phyloP scores from a whole-genome alignment of 2,329 filamentous ascomycete species.

The Pleurostoma richardsiae region DNA sequence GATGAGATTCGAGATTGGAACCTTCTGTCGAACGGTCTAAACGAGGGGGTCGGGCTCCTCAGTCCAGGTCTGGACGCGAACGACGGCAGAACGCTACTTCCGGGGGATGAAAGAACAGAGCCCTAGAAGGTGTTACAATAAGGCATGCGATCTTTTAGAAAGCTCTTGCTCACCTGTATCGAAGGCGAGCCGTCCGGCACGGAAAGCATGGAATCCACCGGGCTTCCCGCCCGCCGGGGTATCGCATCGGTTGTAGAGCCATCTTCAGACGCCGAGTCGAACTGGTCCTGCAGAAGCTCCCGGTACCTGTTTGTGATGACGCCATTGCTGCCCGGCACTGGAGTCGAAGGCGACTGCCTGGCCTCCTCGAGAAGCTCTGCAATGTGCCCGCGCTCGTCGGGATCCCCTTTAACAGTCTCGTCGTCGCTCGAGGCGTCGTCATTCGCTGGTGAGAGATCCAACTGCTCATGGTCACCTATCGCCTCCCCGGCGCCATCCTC shows the following conservation, averaged over 20 bases:
- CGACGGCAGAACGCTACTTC: constrained; percentile 68
- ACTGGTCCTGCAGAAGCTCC: constrained; percentile 35
- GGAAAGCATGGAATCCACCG: constrained; percentile 63
- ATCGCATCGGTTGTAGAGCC: constrained; percentile 45
- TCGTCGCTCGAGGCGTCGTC: constrained; percentile 35
- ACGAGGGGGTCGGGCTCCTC: constrained; percentile 70
- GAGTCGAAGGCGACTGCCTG: constrained; percentile 15
- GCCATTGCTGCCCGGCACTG: constrained; percentile 22
- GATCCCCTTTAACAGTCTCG: constrained; percentile 33
- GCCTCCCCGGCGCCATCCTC: constrained; percentile 44
- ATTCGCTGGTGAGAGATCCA: constrained; percentile 36
- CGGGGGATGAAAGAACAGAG: constrained; percentile 60
- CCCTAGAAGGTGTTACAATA: constrained; percentile 33
- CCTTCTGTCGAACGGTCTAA: constrained; percentile 89
- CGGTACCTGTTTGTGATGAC: constrained; percentile 36
- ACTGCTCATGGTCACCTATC: constrained; percentile 45
- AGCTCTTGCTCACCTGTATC: constrained; percentile 55
- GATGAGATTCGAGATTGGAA: constrained; percentile 83
- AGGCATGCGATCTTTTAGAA: background rate
- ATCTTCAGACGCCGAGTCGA: constrained; percentile 44
- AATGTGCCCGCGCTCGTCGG: constrained; percentile 24
- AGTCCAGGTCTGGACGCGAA: constrained; percentile 62
- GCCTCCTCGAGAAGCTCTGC: constrained; percentile 29
- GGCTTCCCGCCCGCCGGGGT: constrained; percentile 57
- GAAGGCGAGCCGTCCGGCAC: constrained; percentile 83